Conservation (phyloP, 2,329 filamentous ascomycete species). For the Curvularia verruculosa region DNA sequence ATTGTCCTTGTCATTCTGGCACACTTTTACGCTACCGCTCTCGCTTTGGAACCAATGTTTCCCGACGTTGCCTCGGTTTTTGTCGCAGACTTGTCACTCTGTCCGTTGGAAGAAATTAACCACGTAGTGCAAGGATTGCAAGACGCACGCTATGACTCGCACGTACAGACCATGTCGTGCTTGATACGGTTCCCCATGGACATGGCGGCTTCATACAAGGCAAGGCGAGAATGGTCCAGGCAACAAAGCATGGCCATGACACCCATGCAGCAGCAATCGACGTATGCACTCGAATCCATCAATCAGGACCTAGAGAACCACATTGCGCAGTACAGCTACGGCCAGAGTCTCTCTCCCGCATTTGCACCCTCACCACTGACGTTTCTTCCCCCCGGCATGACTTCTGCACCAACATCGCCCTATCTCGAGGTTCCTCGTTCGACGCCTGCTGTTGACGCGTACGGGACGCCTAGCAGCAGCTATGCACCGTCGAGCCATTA, state of each 20-base stretch:
- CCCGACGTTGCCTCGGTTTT: constrained; percentile 90
- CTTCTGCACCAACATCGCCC: constrained; percentile 46
- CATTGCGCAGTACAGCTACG: constrained; percentile 50
- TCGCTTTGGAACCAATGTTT: constrained; percentile 88
- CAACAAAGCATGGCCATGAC: constrained; percentile 45
- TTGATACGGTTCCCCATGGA: constrained; percentile 56
- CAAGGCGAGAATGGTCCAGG: constrained; percentile 47
- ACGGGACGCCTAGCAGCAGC: constrained; percentile 34
- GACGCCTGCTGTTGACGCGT: constrained; percentile 33
- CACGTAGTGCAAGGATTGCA: constrained; percentile 66
- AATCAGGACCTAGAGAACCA: constrained; percentile 50
- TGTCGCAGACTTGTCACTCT: constrained; percentile 69
- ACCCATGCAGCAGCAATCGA: constrained; percentile 44
- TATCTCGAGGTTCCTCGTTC: constrained; percentile 56
- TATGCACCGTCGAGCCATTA: constrained; percentile 44
- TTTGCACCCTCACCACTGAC: constrained; percentile 56
- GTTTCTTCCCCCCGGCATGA: constrained; percentile 46
- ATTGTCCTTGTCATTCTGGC: constrained; percentile 83
- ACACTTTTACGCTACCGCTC: constrained; percentile 87
- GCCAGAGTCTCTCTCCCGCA: constrained; percentile 56
- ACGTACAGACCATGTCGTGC: constrained; percentile 52
- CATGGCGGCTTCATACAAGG: constrained; percentile 52
- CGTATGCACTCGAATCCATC: constrained; percentile 48
- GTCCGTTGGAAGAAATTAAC: constrained; percentile 85
- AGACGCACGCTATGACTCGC: constrained; percentile 49